These are phyloP conservation scores for Coemansia sp. DNA, from an alignment of 192 early-diverging fungal species.

Conservation along the genomic window DNA sequence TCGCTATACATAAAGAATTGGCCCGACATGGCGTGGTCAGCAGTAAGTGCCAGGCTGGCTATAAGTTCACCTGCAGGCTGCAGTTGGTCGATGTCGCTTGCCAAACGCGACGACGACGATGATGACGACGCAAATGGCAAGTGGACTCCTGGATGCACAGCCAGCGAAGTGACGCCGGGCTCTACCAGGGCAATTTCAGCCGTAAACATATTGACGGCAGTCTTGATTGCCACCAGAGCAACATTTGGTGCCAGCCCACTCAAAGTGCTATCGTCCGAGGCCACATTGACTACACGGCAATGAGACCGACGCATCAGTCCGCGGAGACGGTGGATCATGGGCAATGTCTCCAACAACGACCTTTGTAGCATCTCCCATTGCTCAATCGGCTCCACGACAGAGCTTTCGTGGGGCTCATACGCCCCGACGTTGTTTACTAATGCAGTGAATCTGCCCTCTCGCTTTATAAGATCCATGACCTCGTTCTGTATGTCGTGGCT, in stretches of 20 bases:
- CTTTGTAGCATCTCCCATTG: conserved; percentile 25
- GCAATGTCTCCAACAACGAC: conserved; percentile 14
- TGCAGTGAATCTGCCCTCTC: conserved; percentile 7
- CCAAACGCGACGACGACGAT: background rate
- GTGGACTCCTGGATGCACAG: conserved; percentile 24
- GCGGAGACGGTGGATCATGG: conserved; percentile 20
- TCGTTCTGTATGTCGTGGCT: conserved; percentile 2
- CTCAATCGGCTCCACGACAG: conserved; percentile 13
- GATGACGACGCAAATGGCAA: background rate
- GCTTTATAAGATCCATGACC: conserved; percentile 7
- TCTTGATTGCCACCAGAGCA: conserved; percentile 33
- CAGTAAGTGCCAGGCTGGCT: conserved; percentile 24
- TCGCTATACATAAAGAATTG: conserved; percentile 39
- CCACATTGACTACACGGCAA: conserved; percentile 20
- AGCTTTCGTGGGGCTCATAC: background rate
- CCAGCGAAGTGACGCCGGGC: conserved; percentile 20
- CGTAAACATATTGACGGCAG: conserved; percentile 34
- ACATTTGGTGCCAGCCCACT: conserved; percentile 13
- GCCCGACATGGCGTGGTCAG: conserved; percentile 24
- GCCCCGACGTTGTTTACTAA: conserved; percentile 30
- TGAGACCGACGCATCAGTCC: conserved; percentile 8
- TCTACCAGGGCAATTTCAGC: conserved; percentile 37
- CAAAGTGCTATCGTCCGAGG: conserved; percentile 18
- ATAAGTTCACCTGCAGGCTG: conserved; percentile 34
- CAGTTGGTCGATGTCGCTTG: conserved; percentile 3